Conservation (phyloP, 176 grass and related monocot genomes). For the Puya raimondii region DNA sequence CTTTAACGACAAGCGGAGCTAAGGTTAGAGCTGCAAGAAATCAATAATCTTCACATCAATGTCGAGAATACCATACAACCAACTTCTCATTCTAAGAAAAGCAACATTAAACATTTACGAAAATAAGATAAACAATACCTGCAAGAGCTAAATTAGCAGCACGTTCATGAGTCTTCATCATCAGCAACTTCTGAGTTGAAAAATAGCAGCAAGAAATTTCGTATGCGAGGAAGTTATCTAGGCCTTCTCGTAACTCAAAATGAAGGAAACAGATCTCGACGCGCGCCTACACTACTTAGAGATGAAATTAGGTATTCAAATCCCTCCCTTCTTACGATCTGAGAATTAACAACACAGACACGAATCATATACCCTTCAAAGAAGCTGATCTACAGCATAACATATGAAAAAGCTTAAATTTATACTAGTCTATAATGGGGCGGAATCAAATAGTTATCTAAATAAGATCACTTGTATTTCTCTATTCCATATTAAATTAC, state of each 20-base stretch:
- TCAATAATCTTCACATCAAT: background rate
- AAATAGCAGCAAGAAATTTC: background rate
- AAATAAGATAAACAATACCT: slow-evolving; percentile 26
- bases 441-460: no score
- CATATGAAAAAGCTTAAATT: background rate
- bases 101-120: background rate
- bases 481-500: no score
- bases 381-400: background rate
- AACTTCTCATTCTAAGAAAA: slow-evolving; percentile 5
- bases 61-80: background rate
- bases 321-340: background rate
- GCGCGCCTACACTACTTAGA: background rate
- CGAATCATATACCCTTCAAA: background rate
- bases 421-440: no score
- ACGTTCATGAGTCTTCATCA: slow-evolving; percentile 54
- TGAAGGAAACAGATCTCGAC: background rate
- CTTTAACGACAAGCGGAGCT: slow-evolving; percentile 67
- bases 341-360: background rate
- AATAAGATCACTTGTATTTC: no score
- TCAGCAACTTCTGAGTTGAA: background rate
- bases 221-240: background rate
- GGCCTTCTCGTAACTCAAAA: background rate
- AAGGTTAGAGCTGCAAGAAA: slow-evolving; percentile 53
- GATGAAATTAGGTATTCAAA: background rate
- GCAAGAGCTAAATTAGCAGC: slow-evolving; percentile 69